These are phyloP conservation scores for Gleditsia sinensis DNA, from an alignment of 306 rosid species.

Conservation along the genomic window DNA sequence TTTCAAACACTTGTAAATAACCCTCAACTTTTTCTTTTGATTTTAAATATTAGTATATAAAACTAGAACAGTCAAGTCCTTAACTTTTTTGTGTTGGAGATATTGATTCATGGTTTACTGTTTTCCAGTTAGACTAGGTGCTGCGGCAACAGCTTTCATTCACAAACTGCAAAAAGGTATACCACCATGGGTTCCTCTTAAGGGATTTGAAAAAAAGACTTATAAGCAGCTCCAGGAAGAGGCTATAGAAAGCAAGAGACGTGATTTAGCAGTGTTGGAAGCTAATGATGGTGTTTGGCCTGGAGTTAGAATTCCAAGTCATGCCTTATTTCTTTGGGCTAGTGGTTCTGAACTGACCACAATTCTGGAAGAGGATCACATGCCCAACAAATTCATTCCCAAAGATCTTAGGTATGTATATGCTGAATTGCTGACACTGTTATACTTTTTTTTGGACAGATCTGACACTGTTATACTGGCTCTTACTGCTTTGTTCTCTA, in stretches of 20 bases:
- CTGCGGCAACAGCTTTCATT: conserved; percentile 82
- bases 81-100: conserved; percentile 6
- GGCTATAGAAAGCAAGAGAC: conserved; percentile 88
- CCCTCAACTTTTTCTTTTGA: not conserved
- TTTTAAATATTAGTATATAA: not conserved
- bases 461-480: not conserved
- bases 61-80: not conserved
- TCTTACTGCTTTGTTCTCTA: conserved; percentile 4
- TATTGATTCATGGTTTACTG: conserved; percentile 40
- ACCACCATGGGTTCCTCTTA: conserved; percentile 96
- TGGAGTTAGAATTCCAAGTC: conserved; percentile 89
- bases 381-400: conserved; percentile 94
- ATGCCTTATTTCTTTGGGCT: conserved; percentile 96
- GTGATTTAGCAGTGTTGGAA: conserved; percentile 86
- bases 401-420: conserved; percentile 72
- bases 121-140: conserved; percentile 71
- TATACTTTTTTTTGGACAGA: too few relatives aligned
- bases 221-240: conserved; percentile 90
- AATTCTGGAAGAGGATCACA: conserved; percentile 83
- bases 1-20: not conserved
- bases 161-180: conserved; percentile 91
- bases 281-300: conserved; percentile 96
- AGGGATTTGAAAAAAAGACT: conserved; percentile 80
- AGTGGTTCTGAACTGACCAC: conserved; percentile 89
- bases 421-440: conserved; percentile 1